phyloP scores from a whole-genome alignment of 805 yeast species.

The Teunomyces cretensis region DNA sequence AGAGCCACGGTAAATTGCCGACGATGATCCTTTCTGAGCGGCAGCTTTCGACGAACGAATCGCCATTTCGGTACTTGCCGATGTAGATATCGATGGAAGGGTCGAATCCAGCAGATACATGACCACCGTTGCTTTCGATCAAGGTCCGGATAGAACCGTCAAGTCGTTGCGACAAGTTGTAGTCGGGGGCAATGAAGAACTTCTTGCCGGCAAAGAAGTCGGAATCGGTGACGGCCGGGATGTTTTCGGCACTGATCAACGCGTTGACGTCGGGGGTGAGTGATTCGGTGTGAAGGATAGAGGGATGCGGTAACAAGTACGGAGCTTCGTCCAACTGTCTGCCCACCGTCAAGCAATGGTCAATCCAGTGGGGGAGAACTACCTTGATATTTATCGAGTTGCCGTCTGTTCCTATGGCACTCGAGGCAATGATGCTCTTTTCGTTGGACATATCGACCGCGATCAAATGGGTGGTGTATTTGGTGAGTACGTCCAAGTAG shows the following conservation, averaged over 20 bases:
- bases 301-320: constrained; percentile 46
- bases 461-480: constrained; percentile 76
- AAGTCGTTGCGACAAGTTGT: constrained; percentile 49
- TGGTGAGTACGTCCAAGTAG: constrained; percentile 58
- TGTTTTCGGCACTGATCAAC: constrained; percentile 9
- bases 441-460: constrained; percentile 54
- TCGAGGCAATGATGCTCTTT: constrained; percentile 56
- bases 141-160: constrained; percentile 40
- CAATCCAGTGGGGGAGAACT: constrained; percentile 80
- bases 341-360: constrained; percentile 59
- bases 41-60: constrained; percentile 49
- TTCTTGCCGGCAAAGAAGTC: constrained; percentile 42
- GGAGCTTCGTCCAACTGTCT: constrained; percentile 51
- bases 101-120: constrained; percentile 26
- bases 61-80: constrained; percentile 63
- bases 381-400: constrained; percentile 46
- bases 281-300: constrained; percentile 5
- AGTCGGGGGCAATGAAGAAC: constrained; percentile 56
- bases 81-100: constrained; percentile 43
- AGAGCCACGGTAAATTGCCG: constrained; percentile 78
- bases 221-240: constrained; percentile 12
- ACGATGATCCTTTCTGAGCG: constrained; percentile 39
- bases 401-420: constrained; percentile 19
- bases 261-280: constrained; percentile 5
- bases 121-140: constrained; percentile 57